Percentiles rank a stretch among this genome's conserved stretches.
phyloP scores from a whole-genome alignment of 2,329 filamentous ascomycete genomes.

The Xylariaceae sp. region DNA sequence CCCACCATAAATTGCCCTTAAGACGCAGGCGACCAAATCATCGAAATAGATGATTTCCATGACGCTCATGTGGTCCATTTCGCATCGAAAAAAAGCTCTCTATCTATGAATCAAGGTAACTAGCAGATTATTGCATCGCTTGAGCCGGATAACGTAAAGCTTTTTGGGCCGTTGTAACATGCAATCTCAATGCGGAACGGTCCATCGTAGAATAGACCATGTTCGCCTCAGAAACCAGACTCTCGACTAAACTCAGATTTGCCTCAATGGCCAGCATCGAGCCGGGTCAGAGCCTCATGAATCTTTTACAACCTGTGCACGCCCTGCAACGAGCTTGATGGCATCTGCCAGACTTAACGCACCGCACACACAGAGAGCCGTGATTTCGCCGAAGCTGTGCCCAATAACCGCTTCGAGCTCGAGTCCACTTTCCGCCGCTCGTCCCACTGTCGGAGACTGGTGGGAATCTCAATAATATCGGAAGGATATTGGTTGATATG shows the following conservation, averaged over 20 bases:
- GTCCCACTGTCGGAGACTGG: slow-evolving; percentile 20
- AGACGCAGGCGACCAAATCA: too few relatives aligned
- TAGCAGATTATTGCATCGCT: slow-evolving; percentile 31
- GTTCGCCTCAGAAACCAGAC: slow-evolving; percentile 16
- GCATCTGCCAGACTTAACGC: slow-evolving; percentile 31
- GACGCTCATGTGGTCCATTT: too few relatives aligned
- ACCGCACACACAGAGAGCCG: slow-evolving; percentile 33
- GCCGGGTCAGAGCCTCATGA: slow-evolving; percentile 37
- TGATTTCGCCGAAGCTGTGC: slow-evolving; percentile 1
- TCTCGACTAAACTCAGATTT: slow-evolving; percentile 24
- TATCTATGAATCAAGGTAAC: too few relatives aligned
- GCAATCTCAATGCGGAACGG: too few relatives aligned
- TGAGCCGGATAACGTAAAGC: slow-evolving; percentile 42
- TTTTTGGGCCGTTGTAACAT: slow-evolving; percentile 45
- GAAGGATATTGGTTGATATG: slow-evolving; percentile 11
- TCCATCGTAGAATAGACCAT: slow-evolving; percentile 1
- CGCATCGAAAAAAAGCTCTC: too few relatives aligned
- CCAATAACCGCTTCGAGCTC: slow-evolving; percentile 3
- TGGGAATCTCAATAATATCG: slow-evolving; percentile 23
- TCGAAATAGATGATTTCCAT: too few relatives aligned
- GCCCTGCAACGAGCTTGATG: slow-evolving; percentile 27
- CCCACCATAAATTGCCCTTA: too few relatives aligned
- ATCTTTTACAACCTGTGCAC: slow-evolving; percentile 32
- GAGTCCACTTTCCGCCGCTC: slow-evolving; percentile 14
- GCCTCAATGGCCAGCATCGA: slow-evolving; percentile 40